A percentile compares a stretch with the other conserved stretches of the same genome.
Evolutionary conservation across 2,329 filamentous ascomycete species (phyloP).

Genomic region (Cadophora sp.): DNA sequence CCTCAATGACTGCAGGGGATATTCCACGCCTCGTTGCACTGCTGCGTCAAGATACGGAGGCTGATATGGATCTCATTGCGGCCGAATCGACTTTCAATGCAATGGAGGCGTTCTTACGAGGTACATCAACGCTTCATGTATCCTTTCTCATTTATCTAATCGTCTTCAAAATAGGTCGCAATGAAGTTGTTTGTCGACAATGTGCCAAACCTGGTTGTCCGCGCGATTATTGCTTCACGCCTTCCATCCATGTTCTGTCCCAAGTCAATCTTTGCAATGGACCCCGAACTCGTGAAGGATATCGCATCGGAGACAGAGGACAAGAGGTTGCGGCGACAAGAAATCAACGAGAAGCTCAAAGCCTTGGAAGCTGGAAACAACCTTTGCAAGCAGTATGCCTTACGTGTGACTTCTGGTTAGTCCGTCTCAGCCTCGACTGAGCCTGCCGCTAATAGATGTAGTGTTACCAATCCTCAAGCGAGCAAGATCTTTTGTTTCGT

Average conservation of each 20-base stretch:
- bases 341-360: conserved; percentile 26
- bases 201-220: conserved; percentile 30
- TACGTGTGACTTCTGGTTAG: conserved; percentile 26
- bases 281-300: conserved; percentile 22
- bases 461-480: conserved; percentile 20
- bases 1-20: conserved; percentile 16
- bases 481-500: conserved; percentile 12
- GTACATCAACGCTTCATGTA: conserved; percentile 16
- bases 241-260: conserved; percentile 27
- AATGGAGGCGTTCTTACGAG: no score
- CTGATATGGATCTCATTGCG: conserved; percentile 31
- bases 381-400: conserved; percentile 29
- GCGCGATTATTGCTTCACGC: conserved; percentile 24
- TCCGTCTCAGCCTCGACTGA: not conserved
- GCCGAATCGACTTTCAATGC: conserved; percentile 30
- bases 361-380: conserved; percentile 28
- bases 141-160: not conserved
- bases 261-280: conserved; percentile 27
- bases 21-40: conserved; percentile 18
- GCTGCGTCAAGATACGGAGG: conserved; percentile 7
- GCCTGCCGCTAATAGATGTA: conserved; percentile 13
- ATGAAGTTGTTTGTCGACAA: conserved; percentile 34
- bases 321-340: conserved; percentile 23
- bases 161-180: conserved; percentile 26
- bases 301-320: conserved; percentile 30